A percentile compares a stretch with the other conserved stretches of the same genome.
Evolutionary conservation across 2,329 filamentous ascomycete species (phyloP).

Genomic region (Corynespora cassiicola): DNA sequence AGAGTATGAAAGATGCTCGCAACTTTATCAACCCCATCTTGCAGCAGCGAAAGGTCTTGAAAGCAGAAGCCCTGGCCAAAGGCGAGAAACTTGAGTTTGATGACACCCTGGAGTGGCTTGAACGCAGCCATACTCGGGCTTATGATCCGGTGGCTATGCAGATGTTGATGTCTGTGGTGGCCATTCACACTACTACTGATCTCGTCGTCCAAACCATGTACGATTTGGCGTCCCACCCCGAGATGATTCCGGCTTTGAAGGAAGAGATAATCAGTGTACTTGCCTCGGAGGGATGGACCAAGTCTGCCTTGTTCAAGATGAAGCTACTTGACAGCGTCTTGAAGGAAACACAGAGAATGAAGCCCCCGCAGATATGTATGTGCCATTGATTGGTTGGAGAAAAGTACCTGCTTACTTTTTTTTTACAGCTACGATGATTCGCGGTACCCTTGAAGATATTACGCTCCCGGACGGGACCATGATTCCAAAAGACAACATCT

Average conservation of each 20-base stretch:
- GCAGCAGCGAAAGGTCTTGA: constrained; percentile 9
- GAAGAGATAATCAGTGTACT: constrained; percentile 32
- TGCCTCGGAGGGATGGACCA: constrained; percentile 27
- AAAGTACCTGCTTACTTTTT: not conserved
- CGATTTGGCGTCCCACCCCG: constrained; percentile 26
- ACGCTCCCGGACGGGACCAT: constrained; percentile 32
- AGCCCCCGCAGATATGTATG: constrained; percentile 21
- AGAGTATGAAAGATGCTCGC: constrained; percentile 45
- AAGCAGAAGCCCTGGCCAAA: constrained; percentile 1
- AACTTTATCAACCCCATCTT: constrained; percentile 38
- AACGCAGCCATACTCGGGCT: constrained; percentile 32
- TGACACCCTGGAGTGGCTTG: constrained; percentile 31
- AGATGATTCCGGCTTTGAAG: constrained; percentile 29
- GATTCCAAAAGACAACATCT: constrained; percentile 22
- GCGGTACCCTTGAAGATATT: constrained; percentile 25
- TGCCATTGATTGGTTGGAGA: constrained; percentile 29
- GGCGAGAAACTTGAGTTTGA: constrained; percentile 21
- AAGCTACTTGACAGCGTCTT: constrained; percentile 41
- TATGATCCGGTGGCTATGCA: constrained; percentile 14
- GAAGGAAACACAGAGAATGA: constrained; percentile 39
- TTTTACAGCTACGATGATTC: constrained; percentile 27
- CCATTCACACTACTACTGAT: constrained; percentile 31
- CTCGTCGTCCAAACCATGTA: constrained; percentile 24
- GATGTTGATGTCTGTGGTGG: constrained; percentile 16
- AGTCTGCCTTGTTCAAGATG: constrained; percentile 33